Evolutionary conservation across 2,329 filamentous ascomycete species (phyloP), one percentile per base, ranked within the genome.

Genomic region (Diplodia intermedia): DNA sequence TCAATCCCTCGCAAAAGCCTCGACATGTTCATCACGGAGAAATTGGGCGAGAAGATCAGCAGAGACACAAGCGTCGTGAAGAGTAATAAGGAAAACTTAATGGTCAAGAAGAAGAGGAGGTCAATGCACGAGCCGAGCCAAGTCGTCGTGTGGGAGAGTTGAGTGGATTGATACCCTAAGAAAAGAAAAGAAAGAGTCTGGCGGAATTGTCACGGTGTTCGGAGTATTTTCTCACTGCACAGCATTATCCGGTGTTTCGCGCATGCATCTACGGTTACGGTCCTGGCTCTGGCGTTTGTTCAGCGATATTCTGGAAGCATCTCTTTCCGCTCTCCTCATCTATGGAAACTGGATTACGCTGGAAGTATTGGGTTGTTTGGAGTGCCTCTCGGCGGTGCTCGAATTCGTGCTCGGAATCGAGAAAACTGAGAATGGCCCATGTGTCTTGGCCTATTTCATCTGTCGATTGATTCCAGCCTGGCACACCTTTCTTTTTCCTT

Each of bases 221-320:
- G 60, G 60, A 31, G 31, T 63, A 38, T 62, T 33, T 63, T 49
- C 47, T 20, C 60, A 26, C 50, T 63, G 31, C 31, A 63, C 36
- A 52, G 60, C 47, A 52, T 63, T n/a, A 63, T 31, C 49, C 26
- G 60, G 60, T 49, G 60, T 52, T 49, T 29, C 29, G 29, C 47
- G 47, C 47, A 52, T 23, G 60, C 60, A 63, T 63, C n/a, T 38
- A 63, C 60, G 60, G 60, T 40, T 52, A 31, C 26, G 60, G 60
- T 52, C 36, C 60, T 63, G 60, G 60, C 31, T 38, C 47, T 63
- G 60, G 60, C 60, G 60, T 63, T 63, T 63, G 29, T 33, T 63
- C 60, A 49, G n/a, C 60, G 43, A 52, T 49, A 52, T 43, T 33
- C 40, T 63, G 60, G 60, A 33, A 63, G 60, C 60, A 52, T n/a